Percentiles rank a stretch among this genome's conserved stretches.
phyloP scores from a whole-genome alignment of 805 yeast species.

The Yamadazyma endophytica region DNA sequence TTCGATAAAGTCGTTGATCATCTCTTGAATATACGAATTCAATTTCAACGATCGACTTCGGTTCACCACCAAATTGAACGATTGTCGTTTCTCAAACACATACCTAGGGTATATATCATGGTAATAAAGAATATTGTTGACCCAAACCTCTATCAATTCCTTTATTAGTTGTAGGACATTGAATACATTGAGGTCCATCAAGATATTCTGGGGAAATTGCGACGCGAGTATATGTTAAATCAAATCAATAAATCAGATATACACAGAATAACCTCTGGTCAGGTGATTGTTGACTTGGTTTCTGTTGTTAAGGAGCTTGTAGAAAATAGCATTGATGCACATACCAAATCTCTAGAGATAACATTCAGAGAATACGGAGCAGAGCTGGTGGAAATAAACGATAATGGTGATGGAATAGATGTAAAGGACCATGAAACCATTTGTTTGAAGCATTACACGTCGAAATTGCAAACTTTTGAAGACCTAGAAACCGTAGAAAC shows the following conservation, averaged over 20 bases:
- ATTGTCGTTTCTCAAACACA: conserved; percentile 41
- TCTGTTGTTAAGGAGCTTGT: conserved; percentile 81
- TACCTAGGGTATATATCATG: conserved; percentile 50
- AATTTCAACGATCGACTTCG: conserved; percentile 46
- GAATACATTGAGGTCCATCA: conserved; percentile 8
- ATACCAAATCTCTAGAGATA: conserved; percentile 63
- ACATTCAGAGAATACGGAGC: conserved; percentile 68
- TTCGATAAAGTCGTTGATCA: conserved; percentile 18
- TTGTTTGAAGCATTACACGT: conserved; percentile 64
- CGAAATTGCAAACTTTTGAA: conserved; percentile 55
- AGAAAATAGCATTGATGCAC: conserved; percentile 85
- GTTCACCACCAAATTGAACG: conserved; percentile 40
- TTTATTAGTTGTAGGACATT: conserved; percentile 30
- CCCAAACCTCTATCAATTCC: conserved; percentile 48
- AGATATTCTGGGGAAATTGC: not conserved
- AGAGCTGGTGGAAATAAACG: conserved; percentile 63
- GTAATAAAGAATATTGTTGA: conserved; percentile 53
- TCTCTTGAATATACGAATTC: conserved; percentile 37
- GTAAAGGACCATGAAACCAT: conserved; percentile 48
- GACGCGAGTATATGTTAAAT: conserved; percentile 5
- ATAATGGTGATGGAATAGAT: conserved; percentile 65
- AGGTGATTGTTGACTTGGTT: conserved; percentile 76
- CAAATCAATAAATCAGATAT: conserved; percentile 42
- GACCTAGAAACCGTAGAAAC: conserved; percentile 50
- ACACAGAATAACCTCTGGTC: conserved; percentile 84